These are phyloP conservation scores for Eimeria tenella DNA, from an alignment of 169 alveolate genomes.

Conservation along the genomic window DNA sequence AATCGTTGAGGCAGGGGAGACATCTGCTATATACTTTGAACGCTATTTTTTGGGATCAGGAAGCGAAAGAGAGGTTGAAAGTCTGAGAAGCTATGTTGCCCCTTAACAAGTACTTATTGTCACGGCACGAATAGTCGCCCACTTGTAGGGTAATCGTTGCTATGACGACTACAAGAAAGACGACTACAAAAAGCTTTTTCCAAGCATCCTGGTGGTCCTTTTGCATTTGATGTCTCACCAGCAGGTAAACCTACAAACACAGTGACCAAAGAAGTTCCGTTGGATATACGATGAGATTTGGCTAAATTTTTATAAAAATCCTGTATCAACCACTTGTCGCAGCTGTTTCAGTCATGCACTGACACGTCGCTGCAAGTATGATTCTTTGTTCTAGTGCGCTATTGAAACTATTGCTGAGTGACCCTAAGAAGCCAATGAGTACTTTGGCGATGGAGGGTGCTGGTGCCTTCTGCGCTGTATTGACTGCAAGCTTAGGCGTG, in stretches of 20 bases:
- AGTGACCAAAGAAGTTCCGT: neutral
- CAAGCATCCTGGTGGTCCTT: slow-evolving; percentile 53
- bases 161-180: slow-evolving; percentile 30
- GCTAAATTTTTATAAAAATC: too few relatives aligned
- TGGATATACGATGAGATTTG: too few relatives aligned
- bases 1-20: neutral
- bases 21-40: too few relatives aligned
- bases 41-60: too few relatives aligned
- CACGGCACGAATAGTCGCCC: neutral
- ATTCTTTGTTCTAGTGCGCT: neutral
- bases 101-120: neutral
- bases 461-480: slow-evolving; percentile 23
- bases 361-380: neutral
- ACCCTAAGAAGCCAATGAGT: neutral
- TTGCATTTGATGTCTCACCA: slow-evolving; percentile 59
- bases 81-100: neutral
- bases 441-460: slow-evolving; percentile 58
- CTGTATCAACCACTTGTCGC: too few relatives aligned
- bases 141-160: slow-evolving; percentile 24
- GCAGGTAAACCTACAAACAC: slow-evolving; percentile 1
- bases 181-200: slow-evolving; percentile 47
- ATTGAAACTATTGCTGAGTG: too few relatives aligned
- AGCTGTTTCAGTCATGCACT: neutral
- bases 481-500: slow-evolving; percentile 42
- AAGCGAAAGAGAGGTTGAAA: too few relatives aligned